Percentiles rank a stretch among this genome's conserved stretches.
phyloP scores from a whole-genome alignment of 441 rosid species.

The Eugenia klotzschiana region DNA sequence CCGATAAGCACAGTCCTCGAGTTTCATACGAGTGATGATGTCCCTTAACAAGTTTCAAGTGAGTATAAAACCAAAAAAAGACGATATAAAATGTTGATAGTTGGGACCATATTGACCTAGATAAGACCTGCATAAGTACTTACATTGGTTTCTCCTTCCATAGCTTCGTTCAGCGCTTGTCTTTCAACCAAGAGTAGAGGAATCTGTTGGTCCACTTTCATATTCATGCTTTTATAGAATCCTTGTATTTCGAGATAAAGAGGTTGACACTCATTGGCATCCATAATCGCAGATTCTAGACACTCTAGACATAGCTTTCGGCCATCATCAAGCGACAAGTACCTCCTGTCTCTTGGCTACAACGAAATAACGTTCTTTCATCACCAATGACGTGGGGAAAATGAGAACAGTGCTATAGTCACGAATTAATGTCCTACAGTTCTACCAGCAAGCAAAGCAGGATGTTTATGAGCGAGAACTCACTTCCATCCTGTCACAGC shows the following conservation, averaged over 20 bases:
- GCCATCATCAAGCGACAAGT: conserved; percentile 3
- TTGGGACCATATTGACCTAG: background rate
- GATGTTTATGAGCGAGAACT: background rate
- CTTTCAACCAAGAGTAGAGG: background rate
- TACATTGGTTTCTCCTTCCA: background rate
- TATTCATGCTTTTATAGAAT: background rate
- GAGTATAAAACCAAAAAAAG: background rate
- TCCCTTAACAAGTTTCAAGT: background rate
- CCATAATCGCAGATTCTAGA: conserved; percentile 2
- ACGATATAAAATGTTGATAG: background rate
- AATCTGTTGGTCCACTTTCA: background rate
- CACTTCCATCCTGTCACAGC: conserved; percentile 9
- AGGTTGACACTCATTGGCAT: background rate
- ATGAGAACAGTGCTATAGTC: background rate
- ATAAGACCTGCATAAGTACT: background rate
- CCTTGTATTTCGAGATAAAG: background rate
- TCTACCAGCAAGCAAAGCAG: background rate
- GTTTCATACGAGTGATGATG: conserved; percentile 5
- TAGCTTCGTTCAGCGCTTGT: background rate
- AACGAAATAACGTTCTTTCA: background rate
- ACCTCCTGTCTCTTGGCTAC: background rate
- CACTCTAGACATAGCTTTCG: conserved; percentile 8
- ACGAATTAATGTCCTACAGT: background rate
- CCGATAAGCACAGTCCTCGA: background rate
- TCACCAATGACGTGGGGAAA: background rate